Evolutionary conservation across 306 rosid genomes (phyloP).

Genomic region (Pyrus pyrifolia): DNA sequence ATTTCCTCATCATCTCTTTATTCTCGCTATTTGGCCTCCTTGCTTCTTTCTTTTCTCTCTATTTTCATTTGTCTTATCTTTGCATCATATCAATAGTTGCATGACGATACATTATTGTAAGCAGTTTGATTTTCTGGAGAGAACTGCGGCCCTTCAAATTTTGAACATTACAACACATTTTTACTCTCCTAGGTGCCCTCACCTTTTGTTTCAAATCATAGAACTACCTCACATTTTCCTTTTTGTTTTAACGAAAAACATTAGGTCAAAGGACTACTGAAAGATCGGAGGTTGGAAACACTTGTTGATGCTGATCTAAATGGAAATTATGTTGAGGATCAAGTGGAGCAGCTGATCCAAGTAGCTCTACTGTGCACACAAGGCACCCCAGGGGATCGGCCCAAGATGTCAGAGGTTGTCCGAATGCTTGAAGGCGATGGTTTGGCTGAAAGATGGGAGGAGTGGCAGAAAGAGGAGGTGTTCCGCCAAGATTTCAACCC

Average conservation of each 20-base stretch:
- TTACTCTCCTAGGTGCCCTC: too few species aligned
- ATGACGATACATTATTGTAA: background rate
- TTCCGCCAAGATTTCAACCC: constrained; percentile 51
- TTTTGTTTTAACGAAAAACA: background rate
- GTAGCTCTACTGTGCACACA: constrained; percentile 86
- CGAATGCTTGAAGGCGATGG: constrained; percentile 95
- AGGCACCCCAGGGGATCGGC: constrained; percentile 59
- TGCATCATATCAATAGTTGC: background rate
- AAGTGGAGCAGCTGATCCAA: constrained; percentile 81
- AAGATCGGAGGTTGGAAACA: constrained; percentile 65
- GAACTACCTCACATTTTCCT: background rate
- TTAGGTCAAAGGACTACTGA: constrained; percentile 65
- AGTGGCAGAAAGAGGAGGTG: constrained; percentile 81
- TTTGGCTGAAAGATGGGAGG: constrained; percentile 84
- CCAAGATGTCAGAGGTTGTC: constrained; percentile 86
- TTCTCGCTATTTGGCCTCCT: background rate
- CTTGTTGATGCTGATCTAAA: constrained; percentile 66
- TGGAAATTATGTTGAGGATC: constrained; percentile 47
- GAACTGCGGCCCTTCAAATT: background rate
- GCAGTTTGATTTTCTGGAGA: background rate
- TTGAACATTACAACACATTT: background rate
- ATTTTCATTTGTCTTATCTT: background rate
- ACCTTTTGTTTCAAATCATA: background rate
- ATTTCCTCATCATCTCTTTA: background rate
- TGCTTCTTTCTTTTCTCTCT: background rate